These are phyloP conservation scores for Lepidopterella palustris DNA, from an alignment of 495 filamentous ascomycete species.

Conservation along the genomic window DNA sequence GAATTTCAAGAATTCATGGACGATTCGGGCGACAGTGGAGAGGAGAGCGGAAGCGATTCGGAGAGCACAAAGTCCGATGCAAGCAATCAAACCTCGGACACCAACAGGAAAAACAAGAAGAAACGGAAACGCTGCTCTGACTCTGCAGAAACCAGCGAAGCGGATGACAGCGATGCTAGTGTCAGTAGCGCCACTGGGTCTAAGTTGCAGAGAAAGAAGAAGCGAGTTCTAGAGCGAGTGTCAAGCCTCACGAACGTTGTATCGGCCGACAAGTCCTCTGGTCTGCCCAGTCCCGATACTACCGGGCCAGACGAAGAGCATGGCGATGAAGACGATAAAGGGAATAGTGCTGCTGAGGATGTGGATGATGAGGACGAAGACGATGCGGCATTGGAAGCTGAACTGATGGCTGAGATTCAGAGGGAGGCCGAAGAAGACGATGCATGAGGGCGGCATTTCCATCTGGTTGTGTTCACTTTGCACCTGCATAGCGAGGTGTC, in stretches of 20 bases:
- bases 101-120: constrained; percentile 28
- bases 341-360: constrained; percentile 40
- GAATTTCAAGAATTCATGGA: constrained; percentile 70
- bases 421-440: constrained; percentile 1
- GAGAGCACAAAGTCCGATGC: constrained; percentile 23
- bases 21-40: constrained; percentile 41
- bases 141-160: constrained; percentile 36
- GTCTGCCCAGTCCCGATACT: constrained; percentile 42
- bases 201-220: constrained; percentile 42
- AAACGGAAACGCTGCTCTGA: constrained; percentile 34
- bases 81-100: constrained; percentile 4
- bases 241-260: constrained; percentile 40
- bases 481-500: constrained; percentile 28
- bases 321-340: constrained; percentile 31
- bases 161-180: constrained; percentile 46
- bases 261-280: constrained; percentile 27
- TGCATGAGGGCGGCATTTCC: background rate
- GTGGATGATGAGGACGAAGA: constrained; percentile 12
- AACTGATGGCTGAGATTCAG: constrained; percentile 61
- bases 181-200: constrained; percentile 44
- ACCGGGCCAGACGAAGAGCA: constrained; percentile 49
- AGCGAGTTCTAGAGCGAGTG: constrained; percentile 34
- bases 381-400: constrained; percentile 57
- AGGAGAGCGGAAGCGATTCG: constrained; percentile 33
- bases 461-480: constrained; percentile 2